Conservation (phyloP, 345 rosid genomes). For the Excoecaria agallocha region DNA sequence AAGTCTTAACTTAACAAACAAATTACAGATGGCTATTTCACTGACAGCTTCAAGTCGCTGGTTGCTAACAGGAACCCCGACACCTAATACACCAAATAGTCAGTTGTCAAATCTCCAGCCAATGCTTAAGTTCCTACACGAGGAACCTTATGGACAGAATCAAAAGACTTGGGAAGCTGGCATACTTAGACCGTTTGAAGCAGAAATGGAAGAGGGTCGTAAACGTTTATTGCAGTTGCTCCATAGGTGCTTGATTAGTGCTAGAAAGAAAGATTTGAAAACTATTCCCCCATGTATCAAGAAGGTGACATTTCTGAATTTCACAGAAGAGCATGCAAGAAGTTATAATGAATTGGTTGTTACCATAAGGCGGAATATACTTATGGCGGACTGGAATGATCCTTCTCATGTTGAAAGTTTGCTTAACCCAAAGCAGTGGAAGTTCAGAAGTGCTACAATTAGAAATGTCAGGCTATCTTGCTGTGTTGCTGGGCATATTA, state of each 20-base stretch:
- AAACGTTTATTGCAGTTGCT: slow-evolving; percentile 69
- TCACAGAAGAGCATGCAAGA: slow-evolving; percentile 75
- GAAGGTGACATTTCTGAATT: slow-evolving; percentile 67
- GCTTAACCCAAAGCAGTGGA: slow-evolving; percentile 95
- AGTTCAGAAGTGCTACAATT: slow-evolving; percentile 64
- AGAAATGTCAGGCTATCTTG: slow-evolving; percentile 87
- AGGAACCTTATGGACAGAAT: slow-evolving; percentile 79
- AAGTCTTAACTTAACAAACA: slow-evolving; percentile 86
- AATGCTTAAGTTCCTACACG: slow-evolving; percentile 88
- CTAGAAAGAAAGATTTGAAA: slow-evolving; percentile 82
- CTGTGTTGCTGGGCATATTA: slow-evolving; percentile 95
- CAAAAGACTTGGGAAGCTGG: slow-evolving; percentile 89
- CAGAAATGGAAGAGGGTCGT: slow-evolving; percentile 88
- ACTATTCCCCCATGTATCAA: slow-evolving; percentile 93
- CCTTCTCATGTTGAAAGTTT: slow-evolving; percentile 97
- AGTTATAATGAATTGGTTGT: slow-evolving; percentile 93
- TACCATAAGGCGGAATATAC: slow-evolving; percentile 83
- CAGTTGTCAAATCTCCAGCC: slow-evolving; percentile 86
- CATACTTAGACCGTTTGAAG: slow-evolving; percentile 87
- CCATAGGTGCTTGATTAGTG: slow-evolving; percentile 85
- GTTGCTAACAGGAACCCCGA: slow-evolving; percentile 96
- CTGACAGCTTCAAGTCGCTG: slow-evolving; percentile 78
- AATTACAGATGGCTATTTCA: slow-evolving; percentile 93
- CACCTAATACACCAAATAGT: slow-evolving; percentile 82
- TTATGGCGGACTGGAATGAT: slow-evolving; percentile 99